Conservation (phyloP, 306 rosid genomes). For the Senna tora region DNA sequence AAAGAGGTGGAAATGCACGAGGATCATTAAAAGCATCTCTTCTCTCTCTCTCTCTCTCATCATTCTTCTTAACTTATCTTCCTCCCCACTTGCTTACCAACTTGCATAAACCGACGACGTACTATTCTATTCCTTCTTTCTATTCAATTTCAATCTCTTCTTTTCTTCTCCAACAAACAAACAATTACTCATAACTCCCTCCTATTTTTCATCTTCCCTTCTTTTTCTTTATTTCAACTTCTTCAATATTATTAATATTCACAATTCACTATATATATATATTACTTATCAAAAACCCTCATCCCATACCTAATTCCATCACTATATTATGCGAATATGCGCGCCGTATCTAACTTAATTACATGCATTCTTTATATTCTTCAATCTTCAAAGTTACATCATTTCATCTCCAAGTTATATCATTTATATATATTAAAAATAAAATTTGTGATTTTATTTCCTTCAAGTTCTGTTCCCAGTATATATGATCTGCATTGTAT, state of each 20-base stretch:
- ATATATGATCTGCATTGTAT: not conserved
- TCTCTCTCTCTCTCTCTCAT: conserved; percentile 4
- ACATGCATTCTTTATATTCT: too few species aligned
- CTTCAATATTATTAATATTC: too few species aligned
- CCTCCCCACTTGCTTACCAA: conserved; percentile 62
- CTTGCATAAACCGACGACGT: conserved; percentile 55
- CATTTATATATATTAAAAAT: too few species aligned
- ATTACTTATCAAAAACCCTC: too few species aligned
- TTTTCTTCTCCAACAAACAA: conserved; percentile 31
- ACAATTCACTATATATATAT: too few species aligned
- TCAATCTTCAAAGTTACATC: too few species aligned
- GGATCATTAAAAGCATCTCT: conserved; percentile 50
- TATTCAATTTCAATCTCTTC: too few species aligned
- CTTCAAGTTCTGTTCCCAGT: not conserved
- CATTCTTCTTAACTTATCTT: conserved; percentile 31
- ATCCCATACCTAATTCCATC: too few species aligned
- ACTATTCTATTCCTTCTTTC: conserved; percentile 38
- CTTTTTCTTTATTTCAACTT: too few species aligned
- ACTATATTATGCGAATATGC: too few species aligned
- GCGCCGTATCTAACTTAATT: too few species aligned
- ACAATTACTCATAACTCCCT: not conserved
- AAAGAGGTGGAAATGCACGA: not conserved
- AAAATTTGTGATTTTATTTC: not conserved
- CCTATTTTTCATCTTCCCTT: not conserved
- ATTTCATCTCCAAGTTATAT: not conserved